Evolutionary conservation across 176 grass and related monocot genomes (phyloP), one percentile per base, ranked within the genome.

Genomic region (Luzula sylvatica): DNA sequence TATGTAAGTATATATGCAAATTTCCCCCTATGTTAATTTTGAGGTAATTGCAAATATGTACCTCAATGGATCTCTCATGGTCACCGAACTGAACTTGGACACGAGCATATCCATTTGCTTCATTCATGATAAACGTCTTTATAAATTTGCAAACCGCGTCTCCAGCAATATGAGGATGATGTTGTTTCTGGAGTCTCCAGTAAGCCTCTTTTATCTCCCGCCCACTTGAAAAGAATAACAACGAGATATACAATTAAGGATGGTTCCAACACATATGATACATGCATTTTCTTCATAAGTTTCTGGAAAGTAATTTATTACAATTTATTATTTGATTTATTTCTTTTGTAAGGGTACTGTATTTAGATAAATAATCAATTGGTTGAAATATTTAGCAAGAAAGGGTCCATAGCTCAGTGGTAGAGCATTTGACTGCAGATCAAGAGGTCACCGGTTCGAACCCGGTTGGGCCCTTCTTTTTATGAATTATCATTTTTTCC

Each of bases 391-490:
- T n/a, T 35, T 4, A 1, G 5, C 30, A 35, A 26, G 30, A 27
- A 42, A 14, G 74, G 66, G 65, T 69, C 66, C 70, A 82, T 88
- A 79, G 84, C 78, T 82, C 78, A 82, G 74, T 82, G 78, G 78
- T 65, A 88, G 83, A 83, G 70, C 70, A 88, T 75, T 88, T 82
- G 84, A 78, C 78, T 87, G 78, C 78, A 82, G 69, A 87, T 82
- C 78, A 74, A 78, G 71, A 75, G 72, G 72, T 75, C 72, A 59
- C 55, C 65, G 65, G 65, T 87, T 81, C 78, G 74, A 88, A 75
- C 83, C 83, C 70, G 74, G 74, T 75, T 82, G 69, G 70, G 84
- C 74, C 84, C 83, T 87, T 23, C 3, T 9, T 1, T 3, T 3
- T 1, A n/a, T n/a, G n/a, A n/a, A 35, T 55, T 16, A 8, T 63